A percentile compares a stretch with the other conserved stretches of the same genome.
These are phyloP conservation scores for Cordyceps javanica DNA, from an alignment of 2,329 filamentous ascomycete genomes.

Conservation along the genomic window DNA sequence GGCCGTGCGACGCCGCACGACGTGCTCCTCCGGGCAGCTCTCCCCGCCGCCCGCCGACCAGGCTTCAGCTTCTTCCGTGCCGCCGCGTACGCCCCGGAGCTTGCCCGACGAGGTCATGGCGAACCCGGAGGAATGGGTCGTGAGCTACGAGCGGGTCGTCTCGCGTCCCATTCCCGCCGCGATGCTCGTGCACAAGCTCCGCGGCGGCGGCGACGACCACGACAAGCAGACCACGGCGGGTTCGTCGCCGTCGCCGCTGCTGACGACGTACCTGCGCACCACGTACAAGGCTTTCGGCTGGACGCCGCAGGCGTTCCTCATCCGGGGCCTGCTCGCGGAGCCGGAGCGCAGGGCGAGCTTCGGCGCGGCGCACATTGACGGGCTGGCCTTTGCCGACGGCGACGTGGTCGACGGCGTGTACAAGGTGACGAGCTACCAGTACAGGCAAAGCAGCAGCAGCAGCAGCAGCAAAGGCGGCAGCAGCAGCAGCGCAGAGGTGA, in stretches of 20 bases:
- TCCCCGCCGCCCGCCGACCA: neutral
- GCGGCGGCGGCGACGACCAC: neutral
- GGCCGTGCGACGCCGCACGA: slow-evolving; percentile 12
- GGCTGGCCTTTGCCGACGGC: slow-evolving; percentile 19
- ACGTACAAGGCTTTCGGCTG: slow-evolving; percentile 26
- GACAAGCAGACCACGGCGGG: too few relatives aligned
- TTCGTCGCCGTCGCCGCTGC: slow-evolving; percentile 17
- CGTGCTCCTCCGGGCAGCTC: neutral
- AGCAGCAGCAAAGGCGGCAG: slow-evolving; percentile 24
- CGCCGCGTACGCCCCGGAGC: neutral
- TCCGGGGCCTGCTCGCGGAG: slow-evolving; percentile 21
- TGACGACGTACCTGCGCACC: slow-evolving; percentile 23
- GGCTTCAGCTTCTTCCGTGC: neutral
- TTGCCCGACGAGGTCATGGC: slow-evolving; percentile 19
- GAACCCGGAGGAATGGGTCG: slow-evolving; percentile 20
- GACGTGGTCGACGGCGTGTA: slow-evolving; percentile 28
- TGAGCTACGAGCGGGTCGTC: slow-evolving; percentile 24
- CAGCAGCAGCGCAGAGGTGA: slow-evolving; percentile 16
- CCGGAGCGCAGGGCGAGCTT: slow-evolving; percentile 19
- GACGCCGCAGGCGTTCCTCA: slow-evolving; percentile 27
- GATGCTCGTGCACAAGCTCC: neutral
- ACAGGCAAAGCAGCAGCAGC: slow-evolving; percentile 1
- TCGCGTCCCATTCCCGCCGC: slow-evolving; percentile 19
- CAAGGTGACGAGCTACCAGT: slow-evolving; percentile 2
- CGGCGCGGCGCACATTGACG: slow-evolving; percentile 18